Conservation (phyloP, 805 yeast species). For the Kuraishia cidri region DNA sequence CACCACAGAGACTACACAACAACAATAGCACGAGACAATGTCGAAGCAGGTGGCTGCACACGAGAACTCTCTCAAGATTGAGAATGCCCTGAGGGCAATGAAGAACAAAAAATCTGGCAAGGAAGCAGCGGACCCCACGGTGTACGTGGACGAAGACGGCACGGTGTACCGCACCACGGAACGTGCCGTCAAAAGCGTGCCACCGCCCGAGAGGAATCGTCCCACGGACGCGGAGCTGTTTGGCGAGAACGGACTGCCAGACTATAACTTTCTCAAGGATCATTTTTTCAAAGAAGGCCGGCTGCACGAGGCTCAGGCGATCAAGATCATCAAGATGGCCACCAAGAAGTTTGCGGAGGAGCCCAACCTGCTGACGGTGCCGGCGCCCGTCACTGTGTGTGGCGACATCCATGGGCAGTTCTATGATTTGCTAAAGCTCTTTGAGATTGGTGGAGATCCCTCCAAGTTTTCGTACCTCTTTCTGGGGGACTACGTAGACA, state of each 20-base stretch:
- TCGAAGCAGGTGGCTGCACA: slow-evolving; percentile 10
- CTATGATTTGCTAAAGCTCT: slow-evolving; percentile 80
- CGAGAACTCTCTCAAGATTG: slow-evolving; percentile 46
- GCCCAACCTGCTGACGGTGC: slow-evolving; percentile 72
- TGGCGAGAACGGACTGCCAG: slow-evolving; percentile 54
- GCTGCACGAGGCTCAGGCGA: slow-evolving; percentile 59
- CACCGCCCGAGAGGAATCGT: slow-evolving; percentile 53
- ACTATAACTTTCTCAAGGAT: slow-evolving; percentile 57
- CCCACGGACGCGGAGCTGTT: slow-evolving; percentile 72
- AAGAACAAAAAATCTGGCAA: slow-evolving; percentile 26
- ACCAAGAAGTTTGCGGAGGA: slow-evolving; percentile 55
- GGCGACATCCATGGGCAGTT: slow-evolving; percentile 98
- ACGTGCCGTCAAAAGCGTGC: slow-evolving; percentile 45
- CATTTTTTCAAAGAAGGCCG: slow-evolving; percentile 83
- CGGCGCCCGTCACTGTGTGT: slow-evolving; percentile 92
- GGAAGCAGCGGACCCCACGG: slow-evolving; percentile 14
- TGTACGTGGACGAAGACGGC: slow-evolving; percentile 53
- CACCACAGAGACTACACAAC: neutral
- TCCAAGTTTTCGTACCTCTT: slow-evolving; percentile 67
- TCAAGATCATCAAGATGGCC: slow-evolving; percentile 57
- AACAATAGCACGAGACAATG: neutral
- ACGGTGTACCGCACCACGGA: slow-evolving; percentile 42
- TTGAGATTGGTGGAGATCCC: slow-evolving; percentile 93
- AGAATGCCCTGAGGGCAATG: slow-evolving; percentile 56
- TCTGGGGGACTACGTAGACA: slow-evolving; percentile 90